Percentiles rank a stretch among this genome's conserved stretches.
phyloP scores from a whole-genome alignment of 371 early-diverging fungal genomes.

The Mortierella sp. region DNA sequence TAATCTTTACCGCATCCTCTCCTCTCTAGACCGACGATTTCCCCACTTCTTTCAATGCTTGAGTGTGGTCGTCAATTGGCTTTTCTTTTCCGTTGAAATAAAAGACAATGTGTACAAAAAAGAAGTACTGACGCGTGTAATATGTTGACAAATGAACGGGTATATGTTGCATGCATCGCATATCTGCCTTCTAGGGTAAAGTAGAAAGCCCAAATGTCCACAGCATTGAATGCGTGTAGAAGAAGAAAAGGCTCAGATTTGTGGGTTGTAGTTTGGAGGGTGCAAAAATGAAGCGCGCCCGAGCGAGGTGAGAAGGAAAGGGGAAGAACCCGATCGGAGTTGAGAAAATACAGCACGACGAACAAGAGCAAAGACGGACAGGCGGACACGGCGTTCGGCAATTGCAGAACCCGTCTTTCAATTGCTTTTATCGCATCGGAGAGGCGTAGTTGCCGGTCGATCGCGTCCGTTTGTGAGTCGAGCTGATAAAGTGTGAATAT shows the following conservation, averaged over 20 bases:
- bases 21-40: background rate
- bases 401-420: background rate
- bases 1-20: too few relatives aligned
- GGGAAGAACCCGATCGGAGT: slow-evolving; percentile 7
- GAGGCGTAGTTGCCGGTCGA: background rate
- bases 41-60: too few relatives aligned
- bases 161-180: too few relatives aligned
- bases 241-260: background rate
- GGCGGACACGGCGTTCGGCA: background rate
- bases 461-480: background rate
- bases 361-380: background rate
- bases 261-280: background rate
- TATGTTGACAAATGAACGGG: too few relatives aligned
- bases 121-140: too few relatives aligned
- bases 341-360: background rate
- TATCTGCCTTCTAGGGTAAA: too few relatives aligned
- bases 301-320: background rate
- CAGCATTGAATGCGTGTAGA: too few relatives aligned
- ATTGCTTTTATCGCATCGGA: background rate
- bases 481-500: background rate
- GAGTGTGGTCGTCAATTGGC: too few relatives aligned
- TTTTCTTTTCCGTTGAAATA: too few relatives aligned
- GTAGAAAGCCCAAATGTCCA: too few relatives aligned
- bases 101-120: too few relatives aligned
- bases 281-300: background rate